phyloP scores from a whole-genome alignment of 2,329 filamentous ascomycete genomes.

The Penicillium brasilianum region DNA sequence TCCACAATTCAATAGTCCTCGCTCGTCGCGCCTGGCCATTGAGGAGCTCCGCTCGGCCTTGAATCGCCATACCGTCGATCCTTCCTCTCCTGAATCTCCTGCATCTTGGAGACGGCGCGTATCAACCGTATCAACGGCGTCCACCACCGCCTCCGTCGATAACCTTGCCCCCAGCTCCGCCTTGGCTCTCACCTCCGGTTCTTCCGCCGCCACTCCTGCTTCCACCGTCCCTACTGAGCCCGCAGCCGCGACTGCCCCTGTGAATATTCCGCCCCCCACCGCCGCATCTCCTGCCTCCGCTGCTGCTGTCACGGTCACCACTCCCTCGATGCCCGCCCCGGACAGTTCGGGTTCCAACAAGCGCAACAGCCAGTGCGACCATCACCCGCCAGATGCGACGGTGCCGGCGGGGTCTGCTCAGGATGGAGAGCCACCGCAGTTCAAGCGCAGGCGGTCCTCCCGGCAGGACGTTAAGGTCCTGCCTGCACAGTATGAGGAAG shows the following conservation, averaged over 20 bases:
- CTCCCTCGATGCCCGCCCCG: conserved; percentile 39
- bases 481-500: conserved; percentile 77
- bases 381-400: conserved; percentile 28
- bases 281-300: conserved; percentile 7
- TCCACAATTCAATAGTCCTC: conserved; percentile 40
- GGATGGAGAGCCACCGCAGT: conserved; percentile 40
- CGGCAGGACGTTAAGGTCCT: conserved; percentile 58
- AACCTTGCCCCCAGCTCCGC: conserved; percentile 18
- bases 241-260: conserved; percentile 23
- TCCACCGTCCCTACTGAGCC: conserved; percentile 21
- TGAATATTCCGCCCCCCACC: conserved; percentile 23
- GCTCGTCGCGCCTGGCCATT: conserved; percentile 44
- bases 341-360: conserved; percentile 40
- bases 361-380: conserved; percentile 40
- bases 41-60: conserved; percentile 48
- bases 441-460: conserved; percentile 55
- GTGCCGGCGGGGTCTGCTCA: conserved; percentile 28
- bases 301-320: conserved; percentile 14
- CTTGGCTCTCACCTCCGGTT: conserved; percentile 27
- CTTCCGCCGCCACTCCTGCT: conserved; percentile 23
- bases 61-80: conserved; percentile 45
- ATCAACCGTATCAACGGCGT: conserved; percentile 30
- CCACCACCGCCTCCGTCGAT: conserved; percentile 21
- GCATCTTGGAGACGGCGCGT: conserved; percentile 41
- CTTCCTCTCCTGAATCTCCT: conserved; percentile 39